Conservation (phyloP, 1,284 basidiomycete genomes). For the Fomitopsis schrenkii region DNA sequence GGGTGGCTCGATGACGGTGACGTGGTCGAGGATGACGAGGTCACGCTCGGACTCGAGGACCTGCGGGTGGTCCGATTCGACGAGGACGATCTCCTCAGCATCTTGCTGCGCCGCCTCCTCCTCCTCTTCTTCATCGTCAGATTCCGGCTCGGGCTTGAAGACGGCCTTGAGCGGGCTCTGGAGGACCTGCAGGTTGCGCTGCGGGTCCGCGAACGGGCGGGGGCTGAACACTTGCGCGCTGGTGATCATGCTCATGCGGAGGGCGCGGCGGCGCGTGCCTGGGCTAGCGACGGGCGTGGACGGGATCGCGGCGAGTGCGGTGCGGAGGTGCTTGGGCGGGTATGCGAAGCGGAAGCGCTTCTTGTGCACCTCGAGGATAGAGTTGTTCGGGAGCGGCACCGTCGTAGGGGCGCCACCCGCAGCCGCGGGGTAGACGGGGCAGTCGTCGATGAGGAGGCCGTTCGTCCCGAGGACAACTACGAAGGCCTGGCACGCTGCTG, state of each 20-base stretch:
- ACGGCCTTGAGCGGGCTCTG: conserved; percentile 51
- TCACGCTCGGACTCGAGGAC: conserved; percentile 69
- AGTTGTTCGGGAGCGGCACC: conserved; percentile 59
- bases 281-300: conserved; percentile 18
- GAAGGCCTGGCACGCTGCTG: conserved; percentile 47
- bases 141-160: conserved; percentile 19
- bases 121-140: conserved; percentile 34
- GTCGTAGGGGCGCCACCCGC: conserved; percentile 38
- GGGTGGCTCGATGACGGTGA: conserved; percentile 32
- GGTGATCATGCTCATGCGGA: conserved; percentile 70
- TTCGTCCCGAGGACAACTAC: conserved; percentile 53
- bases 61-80: conserved; percentile 60
- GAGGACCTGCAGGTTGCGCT: conserved; percentile 58
- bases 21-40: conserved; percentile 65
- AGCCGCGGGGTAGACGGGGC: conserved; percentile 47
- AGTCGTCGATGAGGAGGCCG: conserved; percentile 59
- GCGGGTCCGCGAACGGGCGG: conserved; percentile 50
- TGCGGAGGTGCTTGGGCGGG: conserved; percentile 68
- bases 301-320: conserved; percentile 47
- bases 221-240: conserved; percentile 71
- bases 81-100: conserved; percentile 53
- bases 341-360: conserved; percentile 69
- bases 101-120: conserved; percentile 25
- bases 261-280: conserved; percentile 35
- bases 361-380: conserved; percentile 60